Percentiles rank a stretch among this genome's conserved stretches.
phyloP scores from a whole-genome alignment of 768 basidiomycete species.

The Psilocybe cubensis region DNA sequence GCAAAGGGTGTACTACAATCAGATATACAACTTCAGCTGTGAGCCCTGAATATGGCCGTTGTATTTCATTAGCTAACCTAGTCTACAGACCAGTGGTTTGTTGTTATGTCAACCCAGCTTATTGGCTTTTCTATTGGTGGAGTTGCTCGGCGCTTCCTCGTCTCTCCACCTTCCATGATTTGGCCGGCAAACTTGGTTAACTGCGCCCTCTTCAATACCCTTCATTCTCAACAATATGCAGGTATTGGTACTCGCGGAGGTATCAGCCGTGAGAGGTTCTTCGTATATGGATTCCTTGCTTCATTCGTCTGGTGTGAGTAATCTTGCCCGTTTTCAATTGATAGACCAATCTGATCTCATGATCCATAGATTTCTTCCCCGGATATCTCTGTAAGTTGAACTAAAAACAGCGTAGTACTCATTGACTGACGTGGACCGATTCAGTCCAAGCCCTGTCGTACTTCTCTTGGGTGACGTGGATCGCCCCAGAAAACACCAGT shows the following conservation, averaged over 20 bases:
- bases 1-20: slow-evolving; percentile 67
- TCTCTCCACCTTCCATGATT: slow-evolving; percentile 64
- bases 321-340: background rate
- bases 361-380: slow-evolving; percentile 39
- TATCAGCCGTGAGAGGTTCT: slow-evolving; percentile 71
- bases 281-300: slow-evolving; percentile 58
- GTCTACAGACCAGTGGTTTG: slow-evolving; percentile 64
- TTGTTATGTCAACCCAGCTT: slow-evolving; percentile 69
- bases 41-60: slow-evolving; percentile 22
- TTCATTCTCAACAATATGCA: slow-evolving; percentile 69
- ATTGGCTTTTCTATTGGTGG: slow-evolving; percentile 84
- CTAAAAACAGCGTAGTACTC: background rate
- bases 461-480: slow-evolving; percentile 65
- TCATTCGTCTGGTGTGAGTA: slow-evolving; percentile 63
- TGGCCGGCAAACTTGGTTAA: slow-evolving; percentile 75
- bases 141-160: slow-evolving; percentile 71
- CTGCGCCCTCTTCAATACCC: slow-evolving; percentile 76
- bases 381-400: slow-evolving; percentile 42
- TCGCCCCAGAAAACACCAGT: slow-evolving; percentile 49
- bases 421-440: slow-evolving; percentile 2
- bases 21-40: slow-evolving; percentile 64
- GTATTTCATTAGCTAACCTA: background rate
- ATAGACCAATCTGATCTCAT: slow-evolving; percentile 14
- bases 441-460: slow-evolving; percentile 53
- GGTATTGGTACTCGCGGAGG: slow-evolving; percentile 66